Percentiles rank a stretch among this genome's conserved stretches.
phyloP scores from a whole-genome alignment of 495 filamentous ascomycete genomes.

The Penicillium cataractarum region DNA sequence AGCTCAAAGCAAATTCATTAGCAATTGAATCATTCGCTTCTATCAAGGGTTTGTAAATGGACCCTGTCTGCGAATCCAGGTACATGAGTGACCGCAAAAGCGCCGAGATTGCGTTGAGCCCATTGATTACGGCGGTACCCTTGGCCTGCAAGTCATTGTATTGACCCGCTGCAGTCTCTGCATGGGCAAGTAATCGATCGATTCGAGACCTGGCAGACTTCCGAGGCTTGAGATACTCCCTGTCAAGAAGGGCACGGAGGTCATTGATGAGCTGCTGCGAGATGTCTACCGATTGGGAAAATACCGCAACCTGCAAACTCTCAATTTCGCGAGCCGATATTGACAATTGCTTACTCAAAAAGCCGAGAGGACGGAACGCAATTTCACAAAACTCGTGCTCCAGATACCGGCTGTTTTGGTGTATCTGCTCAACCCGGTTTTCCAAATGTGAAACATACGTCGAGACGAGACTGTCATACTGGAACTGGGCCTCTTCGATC shows the following conservation, averaged over 20 bases:
- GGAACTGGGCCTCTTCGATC: background rate
- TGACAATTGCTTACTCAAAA: background rate
- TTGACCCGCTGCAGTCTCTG: background rate
- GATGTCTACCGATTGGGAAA: background rate
- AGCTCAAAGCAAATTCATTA: background rate
- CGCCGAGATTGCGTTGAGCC: background rate
- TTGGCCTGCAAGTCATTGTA: conserved; percentile 12
- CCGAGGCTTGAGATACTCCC: conserved; percentile 25
- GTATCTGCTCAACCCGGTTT: conserved; percentile 2
- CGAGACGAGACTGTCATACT: conserved; percentile 7
- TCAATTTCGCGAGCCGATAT: background rate
- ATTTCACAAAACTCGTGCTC: conserved; percentile 27
- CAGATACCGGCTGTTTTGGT: background rate
- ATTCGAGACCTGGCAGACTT: conserved; percentile 24
- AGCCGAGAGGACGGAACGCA: conserved; percentile 5
- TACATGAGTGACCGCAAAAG: background rate
- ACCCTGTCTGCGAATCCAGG: background rate
- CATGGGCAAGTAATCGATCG: conserved; percentile 9
- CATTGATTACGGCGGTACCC: background rate
- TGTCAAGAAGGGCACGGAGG: conserved; percentile 6
- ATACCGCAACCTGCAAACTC: background rate
- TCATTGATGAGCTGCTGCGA: background rate
- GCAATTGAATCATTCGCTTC: background rate
- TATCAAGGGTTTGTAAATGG: background rate
- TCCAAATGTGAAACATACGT: conserved; percentile 9